Percentiles rank a stretch among this genome's conserved stretches.
phyloP scores from a whole-genome alignment of 2,329 filamentous ascomycete genomes.

The Pseudofabraea citricarpa region DNA sequence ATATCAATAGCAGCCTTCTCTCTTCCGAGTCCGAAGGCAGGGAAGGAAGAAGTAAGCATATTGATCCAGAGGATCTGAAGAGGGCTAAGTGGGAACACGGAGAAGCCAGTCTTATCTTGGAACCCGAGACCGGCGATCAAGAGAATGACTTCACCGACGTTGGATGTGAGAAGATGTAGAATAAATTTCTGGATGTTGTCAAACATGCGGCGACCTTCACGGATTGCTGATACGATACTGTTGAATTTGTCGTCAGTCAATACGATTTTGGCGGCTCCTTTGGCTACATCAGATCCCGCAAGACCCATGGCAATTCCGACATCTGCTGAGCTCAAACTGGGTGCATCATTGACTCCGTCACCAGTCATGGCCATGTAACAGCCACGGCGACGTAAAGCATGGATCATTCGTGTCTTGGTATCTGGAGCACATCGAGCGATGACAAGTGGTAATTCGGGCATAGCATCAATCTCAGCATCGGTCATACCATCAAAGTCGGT shows the following conservation, averaged over 20 bases:
- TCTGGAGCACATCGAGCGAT: conserved; percentile 48
- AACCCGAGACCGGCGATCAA: conserved; percentile 54
- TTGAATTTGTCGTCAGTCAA: conserved; percentile 49
- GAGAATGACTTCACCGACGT: conserved; percentile 52
- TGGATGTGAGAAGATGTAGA: conserved; percentile 48
- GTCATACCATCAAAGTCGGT: conserved; percentile 40
- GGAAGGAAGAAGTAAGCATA: conserved; percentile 56
- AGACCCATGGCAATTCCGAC: conserved; percentile 57
- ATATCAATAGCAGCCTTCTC: conserved; percentile 50
- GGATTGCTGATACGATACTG: conserved; percentile 45
- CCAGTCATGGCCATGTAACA: conserved; percentile 50
- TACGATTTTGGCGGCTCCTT: conserved; percentile 50
- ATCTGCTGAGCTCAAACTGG: conserved; percentile 46
- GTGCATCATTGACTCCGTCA: conserved; percentile 52
- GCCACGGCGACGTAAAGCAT: conserved; percentile 44
- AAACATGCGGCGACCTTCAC: conserved; percentile 48
- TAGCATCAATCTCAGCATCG: conserved; percentile 43
- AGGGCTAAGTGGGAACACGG: conserved; percentile 54
- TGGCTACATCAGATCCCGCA: conserved; percentile 58
- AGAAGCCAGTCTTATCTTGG: conserved; percentile 45
- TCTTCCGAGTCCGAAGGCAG: conserved; percentile 55
- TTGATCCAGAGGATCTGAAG: conserved; percentile 61
- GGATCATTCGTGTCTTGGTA: conserved; percentile 51
- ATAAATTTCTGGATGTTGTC: conserved; percentile 55
- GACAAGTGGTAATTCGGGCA: conserved; percentile 46